phyloP scores from a whole-genome alignment of 1,139 yeast species.

The Magnusiomyces fungicola region DNA sequence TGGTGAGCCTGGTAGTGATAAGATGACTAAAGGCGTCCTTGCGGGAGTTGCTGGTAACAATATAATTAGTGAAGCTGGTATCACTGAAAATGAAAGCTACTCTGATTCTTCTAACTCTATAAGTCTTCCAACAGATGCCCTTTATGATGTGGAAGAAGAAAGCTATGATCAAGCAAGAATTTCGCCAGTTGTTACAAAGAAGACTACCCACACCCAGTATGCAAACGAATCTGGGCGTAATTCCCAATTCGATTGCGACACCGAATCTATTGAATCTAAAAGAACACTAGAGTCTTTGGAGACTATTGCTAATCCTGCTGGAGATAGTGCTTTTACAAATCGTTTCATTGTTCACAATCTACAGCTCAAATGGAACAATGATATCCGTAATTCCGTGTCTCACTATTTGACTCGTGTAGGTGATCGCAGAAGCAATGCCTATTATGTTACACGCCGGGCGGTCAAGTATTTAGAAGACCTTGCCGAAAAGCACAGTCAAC shows the following conservation, averaged over 20 bases:
- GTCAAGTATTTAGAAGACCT: constrained; percentile 57
- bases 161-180: neutral
- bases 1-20: neutral
- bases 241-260: neutral
- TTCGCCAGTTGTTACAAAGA: neutral
- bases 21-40: neutral
- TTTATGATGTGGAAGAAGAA: constrained; percentile 7
- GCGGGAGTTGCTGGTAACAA: neutral
- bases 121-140: too few relatives aligned
- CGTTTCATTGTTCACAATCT: constrained; percentile 73
- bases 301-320: constrained; percentile 23
- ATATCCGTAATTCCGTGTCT: constrained; percentile 52
- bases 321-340: constrained; percentile 50
- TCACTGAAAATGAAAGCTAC: neutral
- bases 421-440: constrained; percentile 49
- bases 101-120: neutral
- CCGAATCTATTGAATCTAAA: constrained; percentile 1
- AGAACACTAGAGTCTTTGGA: constrained; percentile 13
- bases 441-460: constrained; percentile 64
- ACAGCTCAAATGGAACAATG: constrained; percentile 72
- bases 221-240: neutral
- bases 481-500: constrained; percentile 23
- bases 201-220: neutral
- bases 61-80: neutral
- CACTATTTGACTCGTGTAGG: constrained; percentile 56